Conservation (phyloP, 1,284 basidiomycete genomes). For the Puccinia novopanici region DNA sequence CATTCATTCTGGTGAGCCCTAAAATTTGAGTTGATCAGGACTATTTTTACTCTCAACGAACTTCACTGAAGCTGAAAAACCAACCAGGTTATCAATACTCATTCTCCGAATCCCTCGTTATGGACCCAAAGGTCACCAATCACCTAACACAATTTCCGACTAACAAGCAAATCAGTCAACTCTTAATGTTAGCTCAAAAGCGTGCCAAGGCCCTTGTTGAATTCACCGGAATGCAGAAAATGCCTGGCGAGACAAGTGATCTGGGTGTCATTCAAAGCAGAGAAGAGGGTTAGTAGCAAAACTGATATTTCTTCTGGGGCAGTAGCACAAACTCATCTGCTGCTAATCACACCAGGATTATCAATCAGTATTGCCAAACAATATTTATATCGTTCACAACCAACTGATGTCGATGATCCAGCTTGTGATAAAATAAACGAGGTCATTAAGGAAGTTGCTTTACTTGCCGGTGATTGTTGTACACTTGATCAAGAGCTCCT, state of each 20-base stretch:
- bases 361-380: too few species aligned
- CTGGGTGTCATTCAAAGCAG: too few species aligned
- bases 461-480: neutral
- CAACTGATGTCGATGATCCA: neutral
- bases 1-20: constrained; percentile 22
- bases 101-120: neutral
- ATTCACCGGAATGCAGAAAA: constrained; percentile 22
- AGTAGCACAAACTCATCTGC: too few species aligned
- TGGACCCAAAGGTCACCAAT: neutral
- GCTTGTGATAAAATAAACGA: neutral
- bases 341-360: neutral
- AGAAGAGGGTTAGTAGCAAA: too few species aligned
- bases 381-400: neutral
- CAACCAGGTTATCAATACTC: constrained; percentile 4
- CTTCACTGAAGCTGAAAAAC: neutral
- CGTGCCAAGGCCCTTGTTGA: neutral
- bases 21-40: neutral
- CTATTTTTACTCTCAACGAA: neutral
- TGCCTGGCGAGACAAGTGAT: neutral
- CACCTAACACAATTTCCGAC: neutral
- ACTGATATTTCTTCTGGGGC: too few species aligned
- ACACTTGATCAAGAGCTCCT: neutral
- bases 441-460: neutral
- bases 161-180: neutral
- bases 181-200: neutral